Evolutionary conservation across 768 basidiomycete genomes (phyloP).

Genomic region (Psilocybe cubensis): DNA sequence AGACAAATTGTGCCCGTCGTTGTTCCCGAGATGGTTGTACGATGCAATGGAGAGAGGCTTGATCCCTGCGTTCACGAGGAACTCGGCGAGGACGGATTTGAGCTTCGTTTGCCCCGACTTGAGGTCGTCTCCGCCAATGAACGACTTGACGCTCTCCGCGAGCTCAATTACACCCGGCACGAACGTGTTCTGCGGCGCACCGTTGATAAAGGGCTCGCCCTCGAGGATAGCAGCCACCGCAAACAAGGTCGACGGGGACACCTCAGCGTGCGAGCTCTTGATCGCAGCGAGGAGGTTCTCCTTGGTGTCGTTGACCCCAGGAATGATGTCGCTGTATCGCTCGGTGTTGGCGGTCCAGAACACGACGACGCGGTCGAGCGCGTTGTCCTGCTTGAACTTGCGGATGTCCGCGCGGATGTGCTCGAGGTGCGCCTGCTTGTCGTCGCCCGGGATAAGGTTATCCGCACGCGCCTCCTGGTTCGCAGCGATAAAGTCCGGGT

Average conservation of each 20-base stretch:
- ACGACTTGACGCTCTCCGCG: conserved; percentile 85
- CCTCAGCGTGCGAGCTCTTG: conserved; percentile 84
- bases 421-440: conserved; percentile 93
- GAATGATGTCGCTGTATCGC: conserved; percentile 93
- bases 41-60: conserved; percentile 96
- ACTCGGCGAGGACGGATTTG: conserved; percentile 96
- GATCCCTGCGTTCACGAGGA: conserved; percentile 98
- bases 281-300: conserved; percentile 85
- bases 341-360: conserved; percentile 99
- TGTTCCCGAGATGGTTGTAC: conserved; percentile 99
- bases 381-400: conserved; percentile 83
- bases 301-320: conserved; percentile 94
- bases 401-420: conserved; percentile 93
- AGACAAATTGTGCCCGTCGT: conserved; percentile 92
- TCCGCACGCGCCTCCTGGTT: conserved; percentile 97
- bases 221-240: conserved; percentile 96
- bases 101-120: conserved; percentile 98
- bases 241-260: conserved; percentile 96
- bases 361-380: conserved; percentile 86
- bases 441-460: conserved; percentile 81
- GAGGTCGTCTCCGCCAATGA: conserved; percentile 98
- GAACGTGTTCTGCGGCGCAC: conserved; percentile 98
- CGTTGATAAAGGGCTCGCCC: conserved; percentile 94
- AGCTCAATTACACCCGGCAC: conserved; percentile 94
- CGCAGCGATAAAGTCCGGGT: conserved; percentile 96